Base-by-base conservation (phyloP, 768 basidiomycete species). In the Trametes gibbosa region DNA sequence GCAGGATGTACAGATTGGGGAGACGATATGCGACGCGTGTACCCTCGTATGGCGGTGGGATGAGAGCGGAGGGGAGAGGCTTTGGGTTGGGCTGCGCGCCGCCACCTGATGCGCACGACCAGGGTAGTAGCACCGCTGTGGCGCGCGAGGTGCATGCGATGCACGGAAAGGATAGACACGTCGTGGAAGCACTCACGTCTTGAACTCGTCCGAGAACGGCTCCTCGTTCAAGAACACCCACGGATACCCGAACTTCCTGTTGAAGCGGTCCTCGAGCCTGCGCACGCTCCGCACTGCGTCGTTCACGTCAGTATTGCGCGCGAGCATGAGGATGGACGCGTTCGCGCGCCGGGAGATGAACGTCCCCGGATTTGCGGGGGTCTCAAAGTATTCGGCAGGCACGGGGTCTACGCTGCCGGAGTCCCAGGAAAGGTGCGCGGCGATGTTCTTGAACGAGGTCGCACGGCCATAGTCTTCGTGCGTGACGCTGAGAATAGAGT, bases 171-270 rank as follows among this genome's bases (percentile, higher is more conserved):
- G 17, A n/a, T 8, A 42, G 41, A 42, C 8, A 42, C 13, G 40
- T 14, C 40, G 41, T n/a, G 41, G 29, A 32, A 10, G 29, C 5
- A 68, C 79, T 64, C 68, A 84, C 83, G 75, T 74, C 68, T 86
- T 90, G 74, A 95, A 95, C 17, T 83, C 81, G 0, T 87, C 84
- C 14, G 81, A 76, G 72, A 96, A 96, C 0, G 84, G 82, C 62
- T 83, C 82, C 49, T 97, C 94, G 69, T 96, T 96, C 59, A 98
- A 76, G 73, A 97, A 89, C 24, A 93, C 86, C 72, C 90, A 97
- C 4, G 92, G 91, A 67, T 97, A 96, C 21, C 81, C 78, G 65
- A 83, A 89, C 60, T 79, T 81, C 43, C 77, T 75, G 73, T 98
- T 98, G 76, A 97, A 97, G 40, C 89, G 77, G 68, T 92, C 88